A percentile compares a stretch with the other conserved stretches of the same genome.
Conservation (phyloP, 345 rosid genomes). For the Geranium brycei region DNA sequence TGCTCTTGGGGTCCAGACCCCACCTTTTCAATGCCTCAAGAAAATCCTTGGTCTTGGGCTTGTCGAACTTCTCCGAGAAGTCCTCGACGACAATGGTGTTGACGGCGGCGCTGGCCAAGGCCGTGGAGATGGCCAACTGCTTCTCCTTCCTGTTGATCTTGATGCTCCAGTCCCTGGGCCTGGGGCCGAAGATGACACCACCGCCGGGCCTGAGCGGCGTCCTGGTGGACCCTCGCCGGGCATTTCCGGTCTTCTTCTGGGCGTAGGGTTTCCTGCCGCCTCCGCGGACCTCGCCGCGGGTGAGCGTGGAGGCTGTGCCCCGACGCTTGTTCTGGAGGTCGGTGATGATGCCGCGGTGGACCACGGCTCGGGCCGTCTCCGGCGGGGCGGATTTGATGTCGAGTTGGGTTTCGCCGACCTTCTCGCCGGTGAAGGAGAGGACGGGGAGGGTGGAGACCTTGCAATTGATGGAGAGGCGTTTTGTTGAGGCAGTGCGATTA, state of each 20-base stretch:
- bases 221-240: conserved; percentile 61
- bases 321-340: conserved; percentile 82
- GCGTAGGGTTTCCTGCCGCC: conserved; percentile 81
- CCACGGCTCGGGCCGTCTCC: conserved; percentile 76
- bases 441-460: conserved; percentile 54
- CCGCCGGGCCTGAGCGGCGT: conserved; percentile 85
- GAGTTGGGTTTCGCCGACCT: conserved; percentile 63
- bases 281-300: conserved; percentile 82
- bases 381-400: conserved; percentile 74
- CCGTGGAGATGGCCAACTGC: conserved; percentile 66
- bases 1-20: conserved; percentile 84
- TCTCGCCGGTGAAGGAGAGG: conserved; percentile 70
- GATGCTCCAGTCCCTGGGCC: conserved; percentile 80
- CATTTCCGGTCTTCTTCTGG: conserved; percentile 83
- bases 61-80: conserved; percentile 57
- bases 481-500: conserved; percentile 10
- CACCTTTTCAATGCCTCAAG: conserved; percentile 71
- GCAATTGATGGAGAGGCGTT: conserved; percentile 34
- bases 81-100: conserved; percentile 71
- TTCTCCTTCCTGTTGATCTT: conserved; percentile 87
- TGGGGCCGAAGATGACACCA: conserved; percentile 82
- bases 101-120: conserved; percentile 55
- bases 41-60: conserved; percentile 73
- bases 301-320: conserved; percentile 82
- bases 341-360: conserved; percentile 71